Conservation (phyloP, 306 rosid genomes). For the Casuarina glauca region DNA sequence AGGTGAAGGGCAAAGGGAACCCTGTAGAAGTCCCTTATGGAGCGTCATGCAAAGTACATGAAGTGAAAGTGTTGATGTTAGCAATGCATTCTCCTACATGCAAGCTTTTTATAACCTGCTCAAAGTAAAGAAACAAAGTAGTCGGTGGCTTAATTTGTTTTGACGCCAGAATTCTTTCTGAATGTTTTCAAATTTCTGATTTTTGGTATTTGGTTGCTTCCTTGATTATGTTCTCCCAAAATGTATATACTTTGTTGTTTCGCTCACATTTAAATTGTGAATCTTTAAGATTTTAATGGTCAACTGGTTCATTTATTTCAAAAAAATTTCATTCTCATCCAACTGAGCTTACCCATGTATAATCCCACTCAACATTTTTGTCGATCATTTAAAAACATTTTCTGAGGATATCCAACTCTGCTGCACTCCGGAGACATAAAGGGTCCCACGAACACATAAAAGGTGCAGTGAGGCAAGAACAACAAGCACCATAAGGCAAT, state of each 20-base stretch:
- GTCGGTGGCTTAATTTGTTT: background rate
- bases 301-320: slow-evolving; percentile 48
- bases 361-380: slow-evolving; percentile 72
- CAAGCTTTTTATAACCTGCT: background rate
- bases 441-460: slow-evolving; percentile 68
- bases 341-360: slow-evolving; percentile 66
- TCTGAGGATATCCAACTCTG: slow-evolving; percentile 40
- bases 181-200: too few relatives aligned
- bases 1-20: too few relatives aligned
- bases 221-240: too few relatives aligned
- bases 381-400: slow-evolving; percentile 67
- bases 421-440: slow-evolving; percentile 69
- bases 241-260: too few relatives aligned
- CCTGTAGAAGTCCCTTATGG: background rate
- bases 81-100: background rate
- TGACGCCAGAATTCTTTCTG: too few relatives aligned
- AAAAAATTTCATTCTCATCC: slow-evolving; percentile 66
- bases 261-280: slow-evolving; percentile 45
- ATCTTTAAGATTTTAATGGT: slow-evolving; percentile 60
- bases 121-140: background rate
- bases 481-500: too few relatives aligned
- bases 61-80: background rate
- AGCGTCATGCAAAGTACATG: background rate
- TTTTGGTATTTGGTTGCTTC: too few relatives aligned
- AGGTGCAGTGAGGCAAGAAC: too few relatives aligned